Conservation (phyloP, 345 rosid genomes). For the Anacardium occidentale region DNA sequence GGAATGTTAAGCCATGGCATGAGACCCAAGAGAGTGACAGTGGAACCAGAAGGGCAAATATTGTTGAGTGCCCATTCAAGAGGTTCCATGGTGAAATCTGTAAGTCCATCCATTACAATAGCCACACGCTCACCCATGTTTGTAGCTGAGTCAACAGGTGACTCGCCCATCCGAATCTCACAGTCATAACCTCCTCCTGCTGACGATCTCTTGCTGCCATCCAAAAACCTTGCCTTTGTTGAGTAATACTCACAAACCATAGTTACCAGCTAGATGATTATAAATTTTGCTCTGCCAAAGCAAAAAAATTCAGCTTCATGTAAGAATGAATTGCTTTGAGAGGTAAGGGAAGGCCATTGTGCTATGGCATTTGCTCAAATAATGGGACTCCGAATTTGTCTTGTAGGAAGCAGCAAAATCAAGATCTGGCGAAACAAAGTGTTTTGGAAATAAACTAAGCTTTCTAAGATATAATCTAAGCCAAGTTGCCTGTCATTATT, state of each 20-base stretch:
- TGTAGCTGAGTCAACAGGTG: slow-evolving; percentile 14
- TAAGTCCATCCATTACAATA: slow-evolving; percentile 51
- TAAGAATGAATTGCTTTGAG: background rate
- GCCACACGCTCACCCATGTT: slow-evolving; percentile 31
- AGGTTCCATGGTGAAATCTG: slow-evolving; percentile 37
- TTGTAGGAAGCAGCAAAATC: background rate
- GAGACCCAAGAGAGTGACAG: slow-evolving; percentile 44
- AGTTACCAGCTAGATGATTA: background rate
- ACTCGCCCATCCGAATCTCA: background rate
- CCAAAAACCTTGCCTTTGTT: background rate
- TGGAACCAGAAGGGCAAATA: slow-evolving; percentile 28
- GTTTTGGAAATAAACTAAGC: background rate
- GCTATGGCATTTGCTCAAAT: background rate
- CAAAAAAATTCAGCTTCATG: too few relatives aligned
- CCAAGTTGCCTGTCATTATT: too few relatives aligned
- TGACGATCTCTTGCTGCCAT: slow-evolving; percentile 13
- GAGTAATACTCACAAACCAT: slow-evolving; percentile 7
- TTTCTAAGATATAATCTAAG: background rate
- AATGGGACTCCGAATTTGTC: background rate
- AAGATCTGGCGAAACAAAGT: background rate
- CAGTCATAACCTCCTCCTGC: slow-evolving; percentile 13
- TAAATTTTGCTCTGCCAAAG: background rate
- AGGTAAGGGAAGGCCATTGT: background rate
- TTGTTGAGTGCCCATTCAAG: slow-evolving; percentile 55
- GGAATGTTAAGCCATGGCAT: slow-evolving; percentile 64